phyloP scores from a whole-genome alignment of 2,329 filamentous ascomycete species.

The Alternaria alternata region DNA sequence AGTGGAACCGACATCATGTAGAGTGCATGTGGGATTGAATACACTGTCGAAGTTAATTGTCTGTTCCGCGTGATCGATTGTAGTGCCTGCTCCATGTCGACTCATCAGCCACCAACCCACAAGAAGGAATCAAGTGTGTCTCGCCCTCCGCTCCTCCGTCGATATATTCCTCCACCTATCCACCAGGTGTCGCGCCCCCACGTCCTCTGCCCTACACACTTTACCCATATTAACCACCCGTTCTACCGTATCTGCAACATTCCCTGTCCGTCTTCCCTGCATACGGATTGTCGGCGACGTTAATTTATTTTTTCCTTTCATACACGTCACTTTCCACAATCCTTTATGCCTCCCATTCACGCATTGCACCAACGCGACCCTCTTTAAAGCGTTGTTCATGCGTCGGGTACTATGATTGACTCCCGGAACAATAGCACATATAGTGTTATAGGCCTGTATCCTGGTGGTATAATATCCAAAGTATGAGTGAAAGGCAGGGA shows the following conservation, averaged over 20 bases:
- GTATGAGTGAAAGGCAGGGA: neutral
- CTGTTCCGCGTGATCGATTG: neutral
- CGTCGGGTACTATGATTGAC: conserved; percentile 14
- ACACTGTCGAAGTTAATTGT: conserved; percentile 1
- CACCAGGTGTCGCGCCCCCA: neutral
- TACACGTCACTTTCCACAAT: neutral
- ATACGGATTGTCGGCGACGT: neutral
- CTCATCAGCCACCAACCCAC: neutral
- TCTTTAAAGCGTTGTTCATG: neutral
- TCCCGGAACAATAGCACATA: neutral
- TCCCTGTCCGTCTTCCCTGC: neutral
- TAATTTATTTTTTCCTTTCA: neutral
- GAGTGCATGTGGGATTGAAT: conserved; percentile 4
- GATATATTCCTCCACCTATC: neutral
- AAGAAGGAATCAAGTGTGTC: neutral
- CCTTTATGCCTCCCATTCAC: neutral
- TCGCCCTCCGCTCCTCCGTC: neutral
- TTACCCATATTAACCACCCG: conserved; percentile 1
- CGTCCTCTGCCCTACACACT: neutral
- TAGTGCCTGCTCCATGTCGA: neutral
- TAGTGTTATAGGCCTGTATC: conserved; percentile 7
- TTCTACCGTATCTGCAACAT: neutral
- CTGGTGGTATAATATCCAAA: neutral
- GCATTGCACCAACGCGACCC: neutral
- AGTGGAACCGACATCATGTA: neutral